Conservation (phyloP, 148 eudicot species). For the Rhododendron ferrugineum region DNA sequence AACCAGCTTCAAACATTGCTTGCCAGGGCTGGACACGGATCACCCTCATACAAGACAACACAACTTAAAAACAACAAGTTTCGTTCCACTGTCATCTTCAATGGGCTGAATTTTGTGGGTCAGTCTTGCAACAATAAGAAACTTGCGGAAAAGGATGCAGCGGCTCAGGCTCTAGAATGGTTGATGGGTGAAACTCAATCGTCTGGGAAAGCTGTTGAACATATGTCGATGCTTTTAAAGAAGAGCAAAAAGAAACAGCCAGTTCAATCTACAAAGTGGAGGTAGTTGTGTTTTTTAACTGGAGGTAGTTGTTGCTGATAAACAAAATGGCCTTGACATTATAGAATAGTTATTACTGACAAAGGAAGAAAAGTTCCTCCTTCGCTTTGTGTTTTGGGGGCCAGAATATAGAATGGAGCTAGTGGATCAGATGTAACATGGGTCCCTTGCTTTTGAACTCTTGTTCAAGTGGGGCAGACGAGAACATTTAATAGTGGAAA, state of each 20-base stretch:
- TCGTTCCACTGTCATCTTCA: conserved; percentile 65
- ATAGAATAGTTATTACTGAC: background rate
- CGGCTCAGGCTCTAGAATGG: conserved; percentile 77
- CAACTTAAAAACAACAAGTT: conserved; percentile 66
- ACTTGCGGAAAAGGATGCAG: conserved; percentile 89
- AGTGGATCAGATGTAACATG: background rate
- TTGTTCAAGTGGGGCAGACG: background rate
- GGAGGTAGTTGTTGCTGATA: conserved; percentile 22
- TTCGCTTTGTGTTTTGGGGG: conserved; percentile 4
- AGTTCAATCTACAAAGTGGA: conserved; percentile 20
- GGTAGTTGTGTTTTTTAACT: conserved; percentile 18
- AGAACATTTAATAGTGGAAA: background rate
- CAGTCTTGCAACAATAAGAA: conserved; percentile 70
- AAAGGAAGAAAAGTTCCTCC: background rate
- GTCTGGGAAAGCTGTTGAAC: conserved; percentile 40
- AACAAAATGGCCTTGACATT: background rate
- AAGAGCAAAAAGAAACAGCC: conserved; percentile 52
- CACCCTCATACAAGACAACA: conserved; percentile 73
- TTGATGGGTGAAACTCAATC: conserved; percentile 75
- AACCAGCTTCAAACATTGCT: conserved; percentile 76
- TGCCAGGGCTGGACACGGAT: conserved; percentile 68
- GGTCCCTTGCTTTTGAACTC: background rate
- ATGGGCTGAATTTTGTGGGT: conserved; percentile 74
- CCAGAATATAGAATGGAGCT: background rate
- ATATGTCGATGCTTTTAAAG: conserved; percentile 62